Percentiles rank a stretch among this genome's conserved stretches.
Evolutionary conservation across 2,329 filamentous ascomycete species (phyloP).

Genomic region (Claviceps quebecensis): DNA sequence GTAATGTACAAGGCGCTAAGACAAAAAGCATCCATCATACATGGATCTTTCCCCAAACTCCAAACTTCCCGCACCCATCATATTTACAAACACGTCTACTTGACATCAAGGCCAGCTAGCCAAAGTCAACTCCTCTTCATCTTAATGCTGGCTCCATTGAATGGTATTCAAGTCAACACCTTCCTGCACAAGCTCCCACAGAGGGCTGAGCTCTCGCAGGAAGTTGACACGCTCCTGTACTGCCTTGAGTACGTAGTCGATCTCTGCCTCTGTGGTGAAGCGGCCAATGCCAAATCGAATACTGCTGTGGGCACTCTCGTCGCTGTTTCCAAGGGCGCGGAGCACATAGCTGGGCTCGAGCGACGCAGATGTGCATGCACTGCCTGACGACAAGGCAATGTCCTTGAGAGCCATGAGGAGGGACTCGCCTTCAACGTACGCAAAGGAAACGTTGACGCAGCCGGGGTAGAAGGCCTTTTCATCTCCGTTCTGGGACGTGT

Average conservation of each 20-base stretch:
- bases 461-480: constrained; percentile 76
- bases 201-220: constrained; percentile 81
- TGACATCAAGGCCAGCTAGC: neutral
- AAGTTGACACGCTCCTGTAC: constrained; percentile 84
- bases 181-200: constrained; percentile 97
- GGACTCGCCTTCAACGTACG: constrained; percentile 95
- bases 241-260: constrained; percentile 93
- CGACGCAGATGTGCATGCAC: constrained; percentile 92
- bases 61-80: neutral
- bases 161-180: constrained; percentile 92
- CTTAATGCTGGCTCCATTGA: constrained; percentile 92
- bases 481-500: constrained; percentile 84
- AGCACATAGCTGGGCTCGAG: constrained; percentile 94
- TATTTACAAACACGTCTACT: neutral
- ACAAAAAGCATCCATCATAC: neutral
- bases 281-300: constrained; percentile 95
- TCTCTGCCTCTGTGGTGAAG: constrained; percentile 89
- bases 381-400: constrained; percentile 90
- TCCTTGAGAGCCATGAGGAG: constrained; percentile 97
- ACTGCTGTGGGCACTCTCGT: constrained; percentile 94
- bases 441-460: constrained; percentile 96
- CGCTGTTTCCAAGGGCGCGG: constrained; percentile 84
- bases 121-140: neutral
- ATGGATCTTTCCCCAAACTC: neutral
- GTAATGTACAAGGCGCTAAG: neutral